Conservation (phyloP, 495 filamentous ascomycete genomes). For the Neurospora terricola region DNA sequence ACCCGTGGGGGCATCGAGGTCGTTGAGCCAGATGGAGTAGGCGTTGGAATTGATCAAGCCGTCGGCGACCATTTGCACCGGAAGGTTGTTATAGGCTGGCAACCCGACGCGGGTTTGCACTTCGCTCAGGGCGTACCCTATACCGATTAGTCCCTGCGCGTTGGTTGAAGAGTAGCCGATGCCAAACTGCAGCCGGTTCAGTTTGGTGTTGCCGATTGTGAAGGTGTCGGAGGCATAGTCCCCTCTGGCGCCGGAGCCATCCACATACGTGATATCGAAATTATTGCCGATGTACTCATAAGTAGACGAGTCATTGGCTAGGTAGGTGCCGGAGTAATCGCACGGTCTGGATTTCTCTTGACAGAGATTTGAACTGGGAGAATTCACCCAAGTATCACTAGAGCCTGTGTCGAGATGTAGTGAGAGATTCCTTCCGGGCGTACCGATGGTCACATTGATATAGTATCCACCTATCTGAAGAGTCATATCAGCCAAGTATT, state of each 20-base stretch:
- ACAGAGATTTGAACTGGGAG: slow-evolving; percentile 54
- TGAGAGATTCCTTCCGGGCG: slow-evolving; percentile 52
- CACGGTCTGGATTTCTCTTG: slow-evolving; percentile 36
- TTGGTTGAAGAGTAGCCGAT: slow-evolving; percentile 69
- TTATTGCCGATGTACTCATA: slow-evolving; percentile 64
- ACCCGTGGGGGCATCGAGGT: slow-evolving; percentile 63
- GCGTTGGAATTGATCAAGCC: slow-evolving; percentile 69
- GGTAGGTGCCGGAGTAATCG: slow-evolving; percentile 51
- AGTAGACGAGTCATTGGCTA: slow-evolving; percentile 68
- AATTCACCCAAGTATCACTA: slow-evolving; percentile 85
- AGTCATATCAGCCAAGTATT: background rate
- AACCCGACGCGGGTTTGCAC: slow-evolving; percentile 56
- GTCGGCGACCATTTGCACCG: slow-evolving; percentile 58
- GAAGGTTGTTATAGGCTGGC: slow-evolving; percentile 66
- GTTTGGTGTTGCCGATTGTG: slow-evolving; percentile 45
- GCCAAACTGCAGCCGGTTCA: slow-evolving; percentile 73
- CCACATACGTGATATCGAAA: slow-evolving; percentile 90
- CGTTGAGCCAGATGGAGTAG: slow-evolving; percentile 85
- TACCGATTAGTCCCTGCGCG: slow-evolving; percentile 73
- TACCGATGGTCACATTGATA: slow-evolving; percentile 62
- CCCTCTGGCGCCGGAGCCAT: slow-evolving; percentile 69
- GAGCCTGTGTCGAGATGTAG: slow-evolving; percentile 76
- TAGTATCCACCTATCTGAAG: slow-evolving; percentile 55
- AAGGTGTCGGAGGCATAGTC: slow-evolving; percentile 81
- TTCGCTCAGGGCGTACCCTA: slow-evolving; percentile 81